A percentile compares a stretch with the other conserved stretches of the same genome.
These are phyloP conservation scores for Glycine latifolia DNA, from an alignment of 306 rosid genomes.

Conservation along the genomic window DNA sequence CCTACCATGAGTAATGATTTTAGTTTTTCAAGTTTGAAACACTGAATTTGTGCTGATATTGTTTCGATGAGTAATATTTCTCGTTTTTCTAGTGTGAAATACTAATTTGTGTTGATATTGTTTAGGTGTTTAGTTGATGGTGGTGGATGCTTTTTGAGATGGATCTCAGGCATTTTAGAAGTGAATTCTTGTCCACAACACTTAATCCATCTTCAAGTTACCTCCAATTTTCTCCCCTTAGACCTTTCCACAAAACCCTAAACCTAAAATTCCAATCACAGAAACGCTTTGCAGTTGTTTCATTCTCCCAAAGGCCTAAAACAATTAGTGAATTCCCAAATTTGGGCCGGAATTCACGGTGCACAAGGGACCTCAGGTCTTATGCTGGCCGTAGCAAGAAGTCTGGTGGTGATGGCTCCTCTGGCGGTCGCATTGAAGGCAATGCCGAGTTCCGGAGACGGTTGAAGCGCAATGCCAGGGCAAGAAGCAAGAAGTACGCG, in stretches of 20 bases:
- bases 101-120: conserved; percentile 15
- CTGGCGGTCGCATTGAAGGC: conserved; percentile 69
- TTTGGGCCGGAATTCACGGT: conserved; percentile 13
- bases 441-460: conserved; percentile 64
- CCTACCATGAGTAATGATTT: background rate
- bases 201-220: conserved; percentile 44
- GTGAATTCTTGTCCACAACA: conserved; percentile 51
- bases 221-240: conserved; percentile 43
- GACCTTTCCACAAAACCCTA: conserved; percentile 45
- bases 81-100: too few relatives aligned
- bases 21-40: background rate
- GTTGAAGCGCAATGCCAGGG: conserved; percentile 62
- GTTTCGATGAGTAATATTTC: too few relatives aligned
- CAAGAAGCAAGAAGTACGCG: conserved; percentile 64
- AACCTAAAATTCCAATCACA: conserved; percentile 43
- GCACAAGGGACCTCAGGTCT: conserved; percentile 50
- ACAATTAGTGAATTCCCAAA: background rate
- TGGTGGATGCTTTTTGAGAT: conserved; percentile 41
- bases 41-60: background rate
- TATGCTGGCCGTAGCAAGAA: conserved; percentile 82
- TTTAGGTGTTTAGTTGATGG: conserved; percentile 35
- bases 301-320: conserved; percentile 35
- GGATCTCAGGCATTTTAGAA: conserved; percentile 45
- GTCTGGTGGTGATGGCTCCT: conserved; percentile 50
- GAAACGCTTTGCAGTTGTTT: conserved; percentile 35